These are phyloP conservation scores for Globisporangium carolinianum DNA, from an alignment of 352 stramenopile species.

Conservation along the genomic window DNA sequence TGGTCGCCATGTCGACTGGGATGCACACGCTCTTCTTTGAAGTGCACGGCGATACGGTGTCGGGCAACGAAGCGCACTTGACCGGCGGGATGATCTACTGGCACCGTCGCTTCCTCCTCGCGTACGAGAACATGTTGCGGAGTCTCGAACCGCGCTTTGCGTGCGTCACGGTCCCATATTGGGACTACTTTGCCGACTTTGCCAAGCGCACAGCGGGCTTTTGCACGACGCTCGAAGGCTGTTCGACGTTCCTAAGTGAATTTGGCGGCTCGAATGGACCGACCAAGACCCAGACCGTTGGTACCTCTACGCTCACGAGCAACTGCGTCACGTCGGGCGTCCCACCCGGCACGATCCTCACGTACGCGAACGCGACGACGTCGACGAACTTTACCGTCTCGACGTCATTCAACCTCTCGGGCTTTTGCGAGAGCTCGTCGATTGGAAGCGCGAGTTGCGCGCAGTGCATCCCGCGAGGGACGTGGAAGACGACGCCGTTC, in stretches of 20 bases:
- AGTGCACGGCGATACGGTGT: conserved; percentile 35
- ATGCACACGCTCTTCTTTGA: conserved; percentile 54
- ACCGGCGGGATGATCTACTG: conserved; percentile 60
- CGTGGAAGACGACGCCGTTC: conserved; percentile 31
- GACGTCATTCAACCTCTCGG: conserved; percentile 19
- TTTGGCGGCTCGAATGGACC: conserved; percentile 40
- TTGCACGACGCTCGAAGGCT: conserved; percentile 43
- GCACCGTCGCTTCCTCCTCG: conserved; percentile 62
- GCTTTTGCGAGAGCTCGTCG: conserved; percentile 58
- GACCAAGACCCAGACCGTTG: conserved; percentile 12
- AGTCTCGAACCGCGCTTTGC: conserved; percentile 47
- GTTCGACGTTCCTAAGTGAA: conserved; percentile 53
- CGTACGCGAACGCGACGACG: conserved; percentile 6
- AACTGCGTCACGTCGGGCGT: conserved; percentile 18
- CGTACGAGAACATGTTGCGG: conserved; percentile 74
- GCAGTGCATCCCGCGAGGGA: conserved; percentile 44
- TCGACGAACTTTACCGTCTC: conserved; percentile 6
- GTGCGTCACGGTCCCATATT: conserved; percentile 73
- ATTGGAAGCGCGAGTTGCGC: conserved; percentile 27
- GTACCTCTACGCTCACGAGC: conserved; percentile 13
- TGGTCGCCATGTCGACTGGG: conserved; percentile 35
- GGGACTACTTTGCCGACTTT: conserved; percentile 70
- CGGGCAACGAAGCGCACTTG: conserved; percentile 30
- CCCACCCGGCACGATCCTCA: conserved; percentile 1
- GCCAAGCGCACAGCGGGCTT: conserved; percentile 24